Base-by-base conservation (phyloP, 2,329 filamentous ascomycete species). In the Huntiella decipiens region DNA sequence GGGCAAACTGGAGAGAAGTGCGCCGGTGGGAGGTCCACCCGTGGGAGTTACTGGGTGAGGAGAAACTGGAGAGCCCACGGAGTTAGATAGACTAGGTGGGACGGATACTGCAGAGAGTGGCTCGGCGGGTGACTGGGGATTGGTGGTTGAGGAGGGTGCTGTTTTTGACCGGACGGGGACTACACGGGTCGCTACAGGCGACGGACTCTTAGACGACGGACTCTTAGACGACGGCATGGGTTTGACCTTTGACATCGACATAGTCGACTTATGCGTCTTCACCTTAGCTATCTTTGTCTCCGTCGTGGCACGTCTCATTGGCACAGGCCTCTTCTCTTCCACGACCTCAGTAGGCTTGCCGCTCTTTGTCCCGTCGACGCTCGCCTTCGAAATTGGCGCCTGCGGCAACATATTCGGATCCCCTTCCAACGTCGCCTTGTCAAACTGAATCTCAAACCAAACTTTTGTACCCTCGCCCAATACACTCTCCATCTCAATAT, bases 361-460 rank as follows among this genome's bases (percentile, higher is more conserved):
- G 15, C 16, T 19, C 16, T 8, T 39, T 16, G 15, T 39, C 12
- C 11, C 16, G 16, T 16, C 22, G 16, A 22, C 7, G 10, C 16
- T 16, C 12, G 38, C 6, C 10, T 12, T 39, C 16, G 22, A 22
- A 11, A 17, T 3, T 4, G 5, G n/a, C n/a, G 15, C 11, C 15
- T 39, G 13, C 8, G 22, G 22, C 8, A 28, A 10, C 22, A 28
- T 28, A 28, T 28, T 28, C 22, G 22, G 22, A 28, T 28, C 22
- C 22, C 22, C 22, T 28, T 28, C 22, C 4, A 34, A 16, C 10
- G 17, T 5, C 13, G 36, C 45, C 59, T 93, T 95, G 52, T 82
- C 78, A 58, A 95, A 95, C 0, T 77, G 77, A 31, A 96, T 69
- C 0, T 80, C 82, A 62, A 96, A 95, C 57, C 77, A 87, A 4